phyloP scores from a whole-genome alignment of 495 filamentous ascomycete genomes.

The Cercophora newfieldiana region DNA sequence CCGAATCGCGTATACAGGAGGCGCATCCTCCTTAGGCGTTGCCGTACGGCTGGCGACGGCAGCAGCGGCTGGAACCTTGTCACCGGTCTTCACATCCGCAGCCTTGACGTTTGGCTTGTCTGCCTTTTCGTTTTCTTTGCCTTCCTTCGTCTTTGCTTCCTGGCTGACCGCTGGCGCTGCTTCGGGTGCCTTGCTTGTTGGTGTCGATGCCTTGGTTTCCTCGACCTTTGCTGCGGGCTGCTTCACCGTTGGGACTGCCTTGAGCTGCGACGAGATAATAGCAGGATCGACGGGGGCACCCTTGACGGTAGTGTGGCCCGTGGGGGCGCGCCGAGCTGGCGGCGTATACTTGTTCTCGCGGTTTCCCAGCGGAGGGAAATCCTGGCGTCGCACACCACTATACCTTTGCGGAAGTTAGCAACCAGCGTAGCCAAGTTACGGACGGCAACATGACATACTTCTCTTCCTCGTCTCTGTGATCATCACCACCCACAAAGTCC shows the following conservation, averaged over 20 bases:
- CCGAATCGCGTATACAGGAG: constrained; percentile 62
- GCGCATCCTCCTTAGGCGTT: constrained; percentile 42
- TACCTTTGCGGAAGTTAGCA: constrained; percentile 59
- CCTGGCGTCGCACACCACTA: constrained; percentile 81
- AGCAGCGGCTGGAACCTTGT: constrained; percentile 31
- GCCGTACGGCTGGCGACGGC: constrained; percentile 40
- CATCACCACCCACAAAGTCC: constrained; percentile 52
- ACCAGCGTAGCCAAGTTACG: not conserved
- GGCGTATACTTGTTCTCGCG: constrained; percentile 83
- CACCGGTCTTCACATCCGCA: constrained; percentile 32
- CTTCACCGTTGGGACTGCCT: constrained; percentile 44
- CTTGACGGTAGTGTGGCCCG: constrained; percentile 67
- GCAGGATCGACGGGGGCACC: constrained; percentile 77
- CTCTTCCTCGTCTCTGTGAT: constrained; percentile 78
- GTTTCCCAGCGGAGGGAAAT: constrained; percentile 63
- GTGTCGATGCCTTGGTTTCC: constrained; percentile 34
- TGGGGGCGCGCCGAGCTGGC: constrained; percentile 78
- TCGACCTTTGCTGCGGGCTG: constrained; percentile 48
- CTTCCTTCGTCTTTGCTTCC: constrained; percentile 13
- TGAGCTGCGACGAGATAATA: constrained; percentile 75
- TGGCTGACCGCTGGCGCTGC: constrained; percentile 30
- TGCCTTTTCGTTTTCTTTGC: constrained; percentile 27
- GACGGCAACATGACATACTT: constrained; percentile 61
- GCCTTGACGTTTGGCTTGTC: constrained; percentile 32
- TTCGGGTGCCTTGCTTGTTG: constrained; percentile 33